Evolutionary conservation across 2,329 filamentous ascomycete genomes (phyloP), one percentile per base, ranked within the genome.

Genomic region (Apiospora pterosperma): DNA sequence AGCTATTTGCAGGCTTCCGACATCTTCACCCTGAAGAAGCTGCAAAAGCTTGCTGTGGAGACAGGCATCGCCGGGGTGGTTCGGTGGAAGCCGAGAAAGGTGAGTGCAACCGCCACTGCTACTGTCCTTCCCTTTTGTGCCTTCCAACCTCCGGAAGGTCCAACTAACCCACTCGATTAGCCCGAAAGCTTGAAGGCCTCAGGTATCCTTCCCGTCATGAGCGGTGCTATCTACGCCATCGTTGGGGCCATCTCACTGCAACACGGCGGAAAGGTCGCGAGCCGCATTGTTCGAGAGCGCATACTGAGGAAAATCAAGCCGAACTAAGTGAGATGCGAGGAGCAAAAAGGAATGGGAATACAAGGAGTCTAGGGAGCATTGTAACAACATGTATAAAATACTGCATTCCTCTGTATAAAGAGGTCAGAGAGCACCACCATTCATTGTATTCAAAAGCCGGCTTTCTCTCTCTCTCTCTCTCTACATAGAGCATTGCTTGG

Each of bases 231-330:
- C 63, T 92, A 93, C 75, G 92, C 94, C 58, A 90, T 99, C 63
- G 81, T 98, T 55, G 96, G 96, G 25, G 96, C 96, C 12, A 79
- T 99, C 62, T 90, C 93, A n/a, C 81, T 99, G 73, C 93, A 97
- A 77, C 89, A 91, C 70, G 96, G 96, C 59, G 91, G 90, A 41
- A 88, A 90, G 55, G 86, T 91, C 63, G 93, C 95, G 65, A 90
- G 89, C 68, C 85, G 87, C 76, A 79, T 96, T 62, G 88, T 92
- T 59, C 87, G 88, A 74, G 91, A 97, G 70, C 88, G 89, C 77
- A 90, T 97, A 76, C 78, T 97, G 72, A 81, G 77, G 68, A 77
- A 71, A 66, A 44, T 83, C 31, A 66, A 65, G 36, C 23, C 6
- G 48, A 61, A 11, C 36, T 28, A 65, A 62, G 59, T n/a, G 6